Evolutionary conservation across 2,329 filamentous ascomycete species (phyloP), one percentile per base, ranked within the genome.

Genomic region (Pyrenochaeta sp.): DNA sequence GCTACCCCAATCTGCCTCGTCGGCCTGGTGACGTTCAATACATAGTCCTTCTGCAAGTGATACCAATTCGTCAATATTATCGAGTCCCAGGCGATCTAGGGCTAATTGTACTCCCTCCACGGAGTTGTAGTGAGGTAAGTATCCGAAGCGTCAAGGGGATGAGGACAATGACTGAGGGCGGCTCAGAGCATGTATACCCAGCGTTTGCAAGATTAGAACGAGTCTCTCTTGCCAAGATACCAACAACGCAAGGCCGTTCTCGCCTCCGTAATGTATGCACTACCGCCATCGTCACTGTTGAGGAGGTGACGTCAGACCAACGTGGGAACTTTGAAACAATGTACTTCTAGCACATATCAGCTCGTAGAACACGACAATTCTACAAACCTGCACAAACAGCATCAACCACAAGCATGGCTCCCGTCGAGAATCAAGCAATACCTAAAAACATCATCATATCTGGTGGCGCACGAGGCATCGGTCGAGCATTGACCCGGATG

Each of bases 381-480:
- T 27, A 54, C 28, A 12, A 22, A 39, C 15, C 25, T 39, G n/a
- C 19, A 24, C 28, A 34, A 40, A 27, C 24, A 58, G 53, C 24
- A 28, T 44, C 42, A 27, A 48, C 43, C 51, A 51, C 45, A 54
- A 53, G 0, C 24, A 64, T 66, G 61, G 44, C 59, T 46, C 42
- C 58, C 39, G 50, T 43, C 34, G 57, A 61, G 19, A 50, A 61
- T 10, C 39, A 51, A 42, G 55, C 48, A 44, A 46, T 61, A 32
- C 68, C 71, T 19, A 75, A 70, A 50, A 75, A 77, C 32, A 68
- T 78, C 51, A 66, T 81, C 63, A 73, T 81, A 39, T 77, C 73
- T 32, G 81, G 81, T 25, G 80, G 77, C 27, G 81, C 79, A 5
- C 77, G 77, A 43, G 82, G 82, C n/a, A 83, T 84, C 56, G 82